Base-by-base conservation (phyloP, 768 basidiomycete genomes). In the Leccinum truebloodii region DNA sequence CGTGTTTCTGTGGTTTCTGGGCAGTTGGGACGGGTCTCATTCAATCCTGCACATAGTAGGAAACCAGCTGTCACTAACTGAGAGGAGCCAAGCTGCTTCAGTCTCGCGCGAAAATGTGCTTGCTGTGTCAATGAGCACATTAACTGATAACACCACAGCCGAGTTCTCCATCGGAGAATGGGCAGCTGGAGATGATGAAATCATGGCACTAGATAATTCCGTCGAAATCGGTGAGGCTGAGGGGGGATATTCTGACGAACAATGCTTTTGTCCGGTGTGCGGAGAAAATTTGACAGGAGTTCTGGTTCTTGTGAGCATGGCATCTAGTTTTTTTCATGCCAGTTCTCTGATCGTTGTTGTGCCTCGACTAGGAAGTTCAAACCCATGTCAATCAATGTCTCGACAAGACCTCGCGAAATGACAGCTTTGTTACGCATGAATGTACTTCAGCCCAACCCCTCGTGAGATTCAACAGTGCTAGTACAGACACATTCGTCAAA, bases 131-230 rank as follows among this genome's bases (percentile, higher is more conserved):
- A 46, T 14, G 12, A 37, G 26, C 9, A 20, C 34, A 30, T 51
- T 49, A 18, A 26, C 4, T 18, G 24, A 39, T 22, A 54, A 50
- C 6, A 14, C 48, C 6, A 5, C n/a, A 22, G 30, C 48, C 18
- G 65, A 59, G 13, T 72, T 73, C 58, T 41, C 69, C 26, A 77
- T 77, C 18, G 81, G 81, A 34, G 85, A 86, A 7, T 92, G 91
- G 90, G 83, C 78, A 48, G 85, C 77, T 66, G 89, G 84, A 12
- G 91, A 93, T 65, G 92, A 94, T 63, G 92, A 88, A 71, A 71
- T 80, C 7, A 73, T 71, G 59, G 65, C 72, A 20, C 67, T 75
- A 13, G 75, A 74, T 20, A 66, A 68, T 39, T 34, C 4, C 8
- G 2, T 24, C 8, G 65, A 67, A 26, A 63, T 68, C 4, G 71